phyloP scores from a whole-genome alignment of 139 green algal species.

The Micractinium conductrix region DNA sequence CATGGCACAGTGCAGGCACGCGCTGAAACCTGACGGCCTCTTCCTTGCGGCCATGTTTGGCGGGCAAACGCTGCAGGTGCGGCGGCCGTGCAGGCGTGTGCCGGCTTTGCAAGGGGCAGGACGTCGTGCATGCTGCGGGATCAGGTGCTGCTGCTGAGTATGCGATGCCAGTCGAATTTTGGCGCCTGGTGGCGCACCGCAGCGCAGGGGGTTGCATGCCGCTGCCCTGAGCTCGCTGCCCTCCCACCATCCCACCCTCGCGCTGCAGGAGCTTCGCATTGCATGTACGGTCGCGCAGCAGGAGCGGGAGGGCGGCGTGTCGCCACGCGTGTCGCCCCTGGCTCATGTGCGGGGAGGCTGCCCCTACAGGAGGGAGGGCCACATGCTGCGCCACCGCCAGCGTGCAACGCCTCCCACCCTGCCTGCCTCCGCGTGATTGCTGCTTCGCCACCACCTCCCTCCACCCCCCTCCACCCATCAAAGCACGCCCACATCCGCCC shows the following conservation, averaged over 20 bases:
- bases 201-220: background rate
- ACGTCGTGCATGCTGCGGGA: no score
- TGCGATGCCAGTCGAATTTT: background rate
- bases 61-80: slow-evolving; percentile 75
- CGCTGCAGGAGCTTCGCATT: slow-evolving; percentile 81
- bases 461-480: background rate
- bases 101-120: no score
- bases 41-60: slow-evolving; percentile 83
- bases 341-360: slow-evolving; percentile 55
- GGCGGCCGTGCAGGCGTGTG: background rate
- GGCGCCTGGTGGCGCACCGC: background rate
- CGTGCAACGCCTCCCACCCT: no score
- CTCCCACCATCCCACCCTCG: background rate
- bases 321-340: slow-evolving; percentile 76
- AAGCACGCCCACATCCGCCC: background rate
- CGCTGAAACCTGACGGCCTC: slow-evolving; percentile 82
- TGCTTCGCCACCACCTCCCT: background rate
- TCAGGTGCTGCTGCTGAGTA: no score
- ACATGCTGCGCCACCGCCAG: no score
- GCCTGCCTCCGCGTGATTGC: no score
- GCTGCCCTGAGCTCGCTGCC: background rate
- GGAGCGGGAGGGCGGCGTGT: slow-evolving; percentile 84
- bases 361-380: background rate
- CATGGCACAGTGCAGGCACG: slow-evolving; percentile 67
- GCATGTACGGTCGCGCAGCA: slow-evolving; percentile 78